Percentiles rank a stretch among this genome's conserved stretches.
These are phyloP conservation scores for Paracoccidioides lutzii DNA, from an alignment of 2,329 filamentous ascomycete species.

Conservation along the genomic window DNA sequence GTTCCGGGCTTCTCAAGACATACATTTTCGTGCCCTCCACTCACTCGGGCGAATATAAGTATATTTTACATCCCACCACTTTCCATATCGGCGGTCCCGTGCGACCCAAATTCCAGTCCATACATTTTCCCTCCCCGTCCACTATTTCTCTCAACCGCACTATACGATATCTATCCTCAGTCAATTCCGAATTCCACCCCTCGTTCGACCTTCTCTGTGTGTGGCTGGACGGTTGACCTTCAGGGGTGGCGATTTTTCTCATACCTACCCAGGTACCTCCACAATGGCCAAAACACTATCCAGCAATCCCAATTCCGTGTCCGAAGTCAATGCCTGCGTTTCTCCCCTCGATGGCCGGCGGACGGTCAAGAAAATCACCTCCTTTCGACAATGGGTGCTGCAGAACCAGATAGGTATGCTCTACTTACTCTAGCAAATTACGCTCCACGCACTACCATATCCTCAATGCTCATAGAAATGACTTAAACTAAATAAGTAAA, in stretches of 20 bases:
- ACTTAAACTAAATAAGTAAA: background rate
- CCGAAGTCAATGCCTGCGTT: constrained; percentile 31
- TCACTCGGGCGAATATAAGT: too few species aligned
- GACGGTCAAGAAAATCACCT: constrained; percentile 24
- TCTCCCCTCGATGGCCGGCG: constrained; percentile 21
- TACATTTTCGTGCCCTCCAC: too few species aligned
- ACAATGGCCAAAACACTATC: constrained; percentile 25
- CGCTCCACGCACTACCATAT: background rate
- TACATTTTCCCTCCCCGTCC: too few species aligned
- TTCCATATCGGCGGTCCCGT: too few species aligned
- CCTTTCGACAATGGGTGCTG: constrained; percentile 50
- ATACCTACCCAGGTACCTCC: constrained; percentile 5
- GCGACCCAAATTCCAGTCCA: too few species aligned
- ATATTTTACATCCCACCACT: too few species aligned
- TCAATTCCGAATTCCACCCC: too few species aligned
- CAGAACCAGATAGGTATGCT: constrained; percentile 63
- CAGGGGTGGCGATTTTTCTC: background rate
- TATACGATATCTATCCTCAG: too few species aligned
- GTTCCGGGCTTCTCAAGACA: too few species aligned
- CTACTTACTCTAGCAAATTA: background rate
- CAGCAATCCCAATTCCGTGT: constrained; percentile 18
- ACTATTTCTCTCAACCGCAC: too few species aligned
- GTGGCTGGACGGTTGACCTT: constrained; percentile 4
- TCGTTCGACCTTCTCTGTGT: background rate
- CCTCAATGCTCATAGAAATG: background rate